Evolutionary conservation across 225 moss, liverwort and hornwort species (phyloP).

Genomic region (Anthoceros angustus): DNA sequence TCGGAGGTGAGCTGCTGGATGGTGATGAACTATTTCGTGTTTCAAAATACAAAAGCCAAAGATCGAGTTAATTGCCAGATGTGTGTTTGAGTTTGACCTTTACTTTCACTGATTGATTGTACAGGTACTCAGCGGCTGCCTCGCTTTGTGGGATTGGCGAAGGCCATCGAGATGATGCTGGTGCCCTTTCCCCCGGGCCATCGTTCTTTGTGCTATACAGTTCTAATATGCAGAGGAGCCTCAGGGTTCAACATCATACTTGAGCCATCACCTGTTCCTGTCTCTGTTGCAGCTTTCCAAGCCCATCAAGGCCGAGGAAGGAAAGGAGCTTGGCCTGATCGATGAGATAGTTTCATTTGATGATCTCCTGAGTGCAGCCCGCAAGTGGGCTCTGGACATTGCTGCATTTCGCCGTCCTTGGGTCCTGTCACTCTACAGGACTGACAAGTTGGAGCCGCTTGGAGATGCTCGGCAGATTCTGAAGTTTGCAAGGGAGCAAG

Average conservation of each 20-base stretch:
- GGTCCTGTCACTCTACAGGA: constrained; percentile 56
- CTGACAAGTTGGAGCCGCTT: constrained; percentile 75
- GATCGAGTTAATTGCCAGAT: neutral
- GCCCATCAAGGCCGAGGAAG: constrained; percentile 73
- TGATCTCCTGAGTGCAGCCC: constrained; percentile 53
- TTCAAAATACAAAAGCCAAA: neutral
- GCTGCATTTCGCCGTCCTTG: constrained; percentile 57
- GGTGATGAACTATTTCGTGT: neutral
- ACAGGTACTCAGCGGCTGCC: constrained; percentile 96
- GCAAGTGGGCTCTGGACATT: constrained; percentile 87
- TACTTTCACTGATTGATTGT: neutral
- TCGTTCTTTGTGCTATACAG: neutral
- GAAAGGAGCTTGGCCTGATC: constrained; percentile 60
- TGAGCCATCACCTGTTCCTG: no score
- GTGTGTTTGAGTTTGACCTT: neutral
- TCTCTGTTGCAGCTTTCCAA: constrained; percentile 53
- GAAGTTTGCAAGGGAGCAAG: constrained; percentile 85
- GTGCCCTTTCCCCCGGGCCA: constrained; percentile 22
- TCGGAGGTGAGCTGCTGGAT: constrained; percentile 46
- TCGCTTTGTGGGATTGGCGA: constrained; percentile 74
- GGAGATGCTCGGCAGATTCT: constrained; percentile 83
- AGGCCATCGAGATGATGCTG: constrained; percentile 99
- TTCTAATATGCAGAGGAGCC: neutral
- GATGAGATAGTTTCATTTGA: constrained; percentile 48
- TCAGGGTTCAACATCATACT: neutral